A percentile compares a stretch with the other conserved stretches of the same genome.
Evolutionary conservation across 805 yeast species (phyloP).

Genomic region (Yueomyces sinensis): DNA sequence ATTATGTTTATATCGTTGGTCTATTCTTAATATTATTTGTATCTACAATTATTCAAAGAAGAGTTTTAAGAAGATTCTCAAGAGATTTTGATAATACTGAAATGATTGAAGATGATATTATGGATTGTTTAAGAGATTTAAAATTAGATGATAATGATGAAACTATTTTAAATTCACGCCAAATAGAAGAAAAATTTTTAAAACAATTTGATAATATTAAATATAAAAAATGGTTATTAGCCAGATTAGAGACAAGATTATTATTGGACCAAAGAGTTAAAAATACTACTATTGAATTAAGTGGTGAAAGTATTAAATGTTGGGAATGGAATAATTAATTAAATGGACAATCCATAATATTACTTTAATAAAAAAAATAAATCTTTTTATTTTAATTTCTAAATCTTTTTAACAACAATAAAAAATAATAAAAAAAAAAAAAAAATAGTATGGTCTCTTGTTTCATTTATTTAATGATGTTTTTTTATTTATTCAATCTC

Average conservation of each 20-base stretch:
- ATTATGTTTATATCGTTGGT: no score
- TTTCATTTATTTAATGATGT: no score
- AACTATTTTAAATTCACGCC: conserved; percentile 52
- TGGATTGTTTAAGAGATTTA: conserved; percentile 36
- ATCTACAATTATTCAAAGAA: no score
- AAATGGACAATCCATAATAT: neutral
- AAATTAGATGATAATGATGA: conserved; percentile 21
- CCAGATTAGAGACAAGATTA: conserved; percentile 42
- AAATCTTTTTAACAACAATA: no score
- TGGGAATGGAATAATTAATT: conserved; percentile 62
- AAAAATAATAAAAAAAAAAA: no score
- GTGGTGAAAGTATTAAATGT: conserved; percentile 72
- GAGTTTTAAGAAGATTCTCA: conserved; percentile 15
- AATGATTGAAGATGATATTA: no score
- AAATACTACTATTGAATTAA: conserved; percentile 47
- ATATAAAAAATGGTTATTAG: conserved; percentile 35
- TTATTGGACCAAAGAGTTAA: conserved; percentile 45
- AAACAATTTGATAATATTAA: conserved; percentile 16
- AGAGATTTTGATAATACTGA: conserved; percentile 1
- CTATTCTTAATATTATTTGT: no score
- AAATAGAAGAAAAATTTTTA: conserved; percentile 49
- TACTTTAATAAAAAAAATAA: no score
- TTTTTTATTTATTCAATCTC: no score
- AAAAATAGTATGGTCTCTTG: no score
- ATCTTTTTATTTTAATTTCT: no score